phyloP scores from a whole-genome alignment of 2,329 filamentous ascomycete genomes.

The Clonostachys solani region DNA sequence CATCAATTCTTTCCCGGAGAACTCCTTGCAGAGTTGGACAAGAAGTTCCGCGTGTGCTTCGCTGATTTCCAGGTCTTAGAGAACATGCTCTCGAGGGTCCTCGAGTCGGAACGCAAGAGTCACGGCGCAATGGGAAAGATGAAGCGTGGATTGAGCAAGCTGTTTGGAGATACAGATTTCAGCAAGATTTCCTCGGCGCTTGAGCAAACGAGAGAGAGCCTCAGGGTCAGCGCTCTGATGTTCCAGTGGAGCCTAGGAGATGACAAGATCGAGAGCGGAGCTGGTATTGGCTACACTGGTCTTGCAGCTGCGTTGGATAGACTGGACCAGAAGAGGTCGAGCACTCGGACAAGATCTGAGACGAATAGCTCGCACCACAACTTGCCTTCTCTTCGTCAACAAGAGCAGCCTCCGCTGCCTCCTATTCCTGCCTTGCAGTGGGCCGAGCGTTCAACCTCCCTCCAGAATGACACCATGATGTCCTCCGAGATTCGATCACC shows the following conservation, averaged over 20 bases:
- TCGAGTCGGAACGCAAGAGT: constrained; percentile 56
- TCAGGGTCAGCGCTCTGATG: constrained; percentile 60
- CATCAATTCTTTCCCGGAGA: constrained; percentile 53
- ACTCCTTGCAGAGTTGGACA: constrained; percentile 58
- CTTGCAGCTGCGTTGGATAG: constrained; percentile 59
- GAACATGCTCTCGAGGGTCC: constrained; percentile 56
- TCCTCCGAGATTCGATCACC: background rate
- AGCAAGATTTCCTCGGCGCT: constrained; percentile 55
- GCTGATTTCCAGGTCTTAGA: constrained; percentile 60
- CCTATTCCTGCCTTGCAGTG: background rate
- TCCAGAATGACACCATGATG: background rate
- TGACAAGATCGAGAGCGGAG: constrained; percentile 52
- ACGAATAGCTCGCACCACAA: background rate
- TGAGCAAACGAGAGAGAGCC: constrained; percentile 52
- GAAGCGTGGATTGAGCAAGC: constrained; percentile 57
- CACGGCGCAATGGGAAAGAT: constrained; percentile 52
- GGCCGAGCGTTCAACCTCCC: background rate
- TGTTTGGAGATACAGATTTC: constrained; percentile 59
- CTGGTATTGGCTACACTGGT: constrained; percentile 64
- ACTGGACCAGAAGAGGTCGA: constrained; percentile 12
- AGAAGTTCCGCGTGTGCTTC: constrained; percentile 57
- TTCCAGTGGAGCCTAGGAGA: constrained; percentile 63
- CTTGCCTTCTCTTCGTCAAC: background rate
- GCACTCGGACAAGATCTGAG: background rate
- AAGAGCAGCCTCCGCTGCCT: background rate